These are phyloP conservation scores for Plantago coronopus DNA, from an alignment of 305 asterid genomes.

Conservation along the genomic window DNA sequence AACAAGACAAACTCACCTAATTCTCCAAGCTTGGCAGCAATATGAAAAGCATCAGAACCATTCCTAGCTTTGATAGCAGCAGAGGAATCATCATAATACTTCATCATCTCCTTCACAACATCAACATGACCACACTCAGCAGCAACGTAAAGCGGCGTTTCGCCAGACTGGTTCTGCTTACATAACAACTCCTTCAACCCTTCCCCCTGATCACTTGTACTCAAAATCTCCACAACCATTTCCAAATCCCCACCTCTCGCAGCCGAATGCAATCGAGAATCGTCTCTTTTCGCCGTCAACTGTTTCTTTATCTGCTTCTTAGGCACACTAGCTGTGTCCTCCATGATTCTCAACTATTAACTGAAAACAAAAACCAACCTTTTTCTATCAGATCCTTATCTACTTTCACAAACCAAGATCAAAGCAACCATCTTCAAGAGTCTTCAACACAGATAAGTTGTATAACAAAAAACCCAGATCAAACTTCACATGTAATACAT, in stretches of 20 bases:
- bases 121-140: conserved; percentile 54
- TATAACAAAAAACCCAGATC: conserved; percentile 24
- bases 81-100: conserved; percentile 41
- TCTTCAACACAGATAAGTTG: conserved; percentile 10
- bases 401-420: conserved; percentile 21
- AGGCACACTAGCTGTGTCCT: conserved; percentile 23
- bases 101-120: conserved; percentile 55
- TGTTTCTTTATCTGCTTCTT: conserved; percentile 58
- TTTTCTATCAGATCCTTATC: not conserved
- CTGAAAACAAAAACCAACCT: conserved; percentile 1
- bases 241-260: conserved; percentile 52
- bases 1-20: conserved; percentile 36
- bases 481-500: conserved; percentile 15
- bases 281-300: conserved; percentile 61
- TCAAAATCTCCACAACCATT: conserved; percentile 42
- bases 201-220: conserved; percentile 25
- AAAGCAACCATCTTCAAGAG: conserved; percentile 9
- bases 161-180: conserved; percentile 68
- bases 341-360: conserved; percentile 25
- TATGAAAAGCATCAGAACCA: conserved; percentile 76
- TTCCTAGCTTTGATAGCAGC: conserved; percentile 66
- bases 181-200: conserved; percentile 39
- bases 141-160: conserved; percentile 68
- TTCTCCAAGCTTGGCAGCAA: conserved; percentile 70
- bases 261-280: conserved; percentile 57